These are phyloP conservation scores for Silene vulgaris DNA, from an alignment of 179 eudicot species.

Conservation along the genomic window DNA sequence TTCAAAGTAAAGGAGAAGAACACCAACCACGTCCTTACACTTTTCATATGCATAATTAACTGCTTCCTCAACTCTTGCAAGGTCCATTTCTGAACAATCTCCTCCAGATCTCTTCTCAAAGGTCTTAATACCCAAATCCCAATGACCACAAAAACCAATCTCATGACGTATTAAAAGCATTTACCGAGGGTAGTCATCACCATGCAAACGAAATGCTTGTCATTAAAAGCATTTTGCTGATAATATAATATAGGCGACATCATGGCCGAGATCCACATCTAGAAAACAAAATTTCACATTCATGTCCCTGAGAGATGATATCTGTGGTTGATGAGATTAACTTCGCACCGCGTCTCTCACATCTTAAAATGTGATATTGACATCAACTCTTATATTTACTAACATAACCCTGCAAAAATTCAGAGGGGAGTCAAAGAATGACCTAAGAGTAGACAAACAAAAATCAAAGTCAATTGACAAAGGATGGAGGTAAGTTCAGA, in stretches of 20 bases:
- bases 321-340: constrained; percentile 9
- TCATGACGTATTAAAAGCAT: constrained; percentile 13
- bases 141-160: constrained; percentile 14
- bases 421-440: constrained; percentile 15
- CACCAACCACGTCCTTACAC: constrained; percentile 18
- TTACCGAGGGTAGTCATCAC: not conserved
- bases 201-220: not conserved
- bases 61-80: constrained; percentile 19
- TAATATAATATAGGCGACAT: constrained; percentile 3
- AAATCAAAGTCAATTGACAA: not conserved
- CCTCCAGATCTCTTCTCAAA: constrained; percentile 13
- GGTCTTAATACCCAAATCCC: constrained; percentile 5
- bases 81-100: constrained; percentile 18
- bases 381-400: constrained; percentile 54
- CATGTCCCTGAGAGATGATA: constrained; percentile 11
- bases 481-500: not conserved
- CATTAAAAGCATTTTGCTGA: not conserved
- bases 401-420: constrained; percentile 73
- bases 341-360: not conserved
- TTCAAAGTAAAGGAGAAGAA: constrained; percentile 20
- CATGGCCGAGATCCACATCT: not conserved
- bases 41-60: constrained; percentile 24
- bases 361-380: constrained; percentile 4
- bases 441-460: not conserved
- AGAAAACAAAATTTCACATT: not conserved